Base-by-base conservation (phyloP, 306 rosid genomes). In the Gillenia trifoliata region DNA sequence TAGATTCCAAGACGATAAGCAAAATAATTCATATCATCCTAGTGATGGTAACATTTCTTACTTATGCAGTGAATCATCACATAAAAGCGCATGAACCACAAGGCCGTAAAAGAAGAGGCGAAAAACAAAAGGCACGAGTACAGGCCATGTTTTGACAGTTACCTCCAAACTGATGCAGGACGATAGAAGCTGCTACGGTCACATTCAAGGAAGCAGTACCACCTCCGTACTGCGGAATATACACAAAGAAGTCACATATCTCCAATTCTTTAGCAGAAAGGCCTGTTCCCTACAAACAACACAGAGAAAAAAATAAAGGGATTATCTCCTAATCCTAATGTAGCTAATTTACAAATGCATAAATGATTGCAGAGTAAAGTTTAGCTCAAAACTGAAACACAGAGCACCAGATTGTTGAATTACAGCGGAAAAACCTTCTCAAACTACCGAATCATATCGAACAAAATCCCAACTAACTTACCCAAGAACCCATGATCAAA, bases 181-280 rank as follows among this genome's bases (percentile, higher is more conserved):
- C 95, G 61, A 95, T 90, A 28, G 99, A 95, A 68, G 93, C 99
- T 25, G 99, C 99, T 0, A 95, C 93, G 0, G 99, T 92, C 15
- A 95, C 98, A 81, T 90, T 95, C 82, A 92, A 78, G 1, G 99
- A 94, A 75, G 97, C 99, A 73, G 96, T 95, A 62, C 98, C 97
- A 15, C 75, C 71, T 16, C 99, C 99, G 71, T 92, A 94, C 41
- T 94, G 99, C 0, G 98, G 98, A 75, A 92, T 90, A 81, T 92
- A 94, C 78, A 94, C 88, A 67, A 94, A 94, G 82, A 94, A 94
- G 72, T 94, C 96, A 33, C 99, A 94, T 66, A 94, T 92, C 78
- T 89, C 89, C 72, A 84, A 80, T 70, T 94, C 99, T 81, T 92
- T 90, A 29, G 88, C 80, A 73, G 97, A 94, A 74, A 94, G 96